Conservation (phyloP, 345 rosid species). For the Rhodamnia rubescens region DNA sequence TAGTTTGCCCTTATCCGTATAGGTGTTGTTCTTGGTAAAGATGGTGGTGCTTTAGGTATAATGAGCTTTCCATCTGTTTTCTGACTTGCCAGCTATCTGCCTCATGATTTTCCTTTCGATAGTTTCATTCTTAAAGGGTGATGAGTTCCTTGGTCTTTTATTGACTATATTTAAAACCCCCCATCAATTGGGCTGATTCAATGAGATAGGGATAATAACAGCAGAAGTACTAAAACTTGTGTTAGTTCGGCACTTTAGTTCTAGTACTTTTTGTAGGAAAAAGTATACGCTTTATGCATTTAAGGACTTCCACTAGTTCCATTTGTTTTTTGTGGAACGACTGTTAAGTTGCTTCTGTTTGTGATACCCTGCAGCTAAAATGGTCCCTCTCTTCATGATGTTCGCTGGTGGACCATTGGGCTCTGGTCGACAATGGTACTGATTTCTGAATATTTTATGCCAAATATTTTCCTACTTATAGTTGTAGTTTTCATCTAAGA, state of each 20-base stretch:
- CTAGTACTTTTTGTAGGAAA: not conserved
- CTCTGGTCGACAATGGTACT: conserved; percentile 82
- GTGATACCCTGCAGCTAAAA: conserved; percentile 55
- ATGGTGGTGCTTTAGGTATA: conserved; percentile 93
- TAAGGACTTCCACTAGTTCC: not conserved
- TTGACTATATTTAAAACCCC: not conserved
- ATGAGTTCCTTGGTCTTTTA: not conserved
- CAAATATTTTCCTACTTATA: not conserved
- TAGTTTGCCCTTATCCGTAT: too few species aligned
- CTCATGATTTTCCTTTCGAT: not conserved
- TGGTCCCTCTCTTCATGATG: conserved; percentile 90
- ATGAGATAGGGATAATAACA: not conserved
- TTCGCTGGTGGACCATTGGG: conserved; percentile 97
- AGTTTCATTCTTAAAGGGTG: not conserved
- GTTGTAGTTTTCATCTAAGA: not conserved
- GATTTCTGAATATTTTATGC: not conserved
- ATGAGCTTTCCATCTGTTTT: not conserved
- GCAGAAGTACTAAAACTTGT: not conserved
- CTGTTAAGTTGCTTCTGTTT: not conserved
- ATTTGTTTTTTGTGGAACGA: not conserved
- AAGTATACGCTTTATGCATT: not conserved
- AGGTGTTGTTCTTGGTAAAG: conserved; percentile 97
- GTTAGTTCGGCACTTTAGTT: not conserved
- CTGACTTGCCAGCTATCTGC: not conserved
- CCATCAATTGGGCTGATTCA: not conserved